Evolutionary conservation across 768 basidiomycete species (phyloP), one percentile per base, ranked within the genome.

Genomic region (Boletus subparvulus): DNA sequence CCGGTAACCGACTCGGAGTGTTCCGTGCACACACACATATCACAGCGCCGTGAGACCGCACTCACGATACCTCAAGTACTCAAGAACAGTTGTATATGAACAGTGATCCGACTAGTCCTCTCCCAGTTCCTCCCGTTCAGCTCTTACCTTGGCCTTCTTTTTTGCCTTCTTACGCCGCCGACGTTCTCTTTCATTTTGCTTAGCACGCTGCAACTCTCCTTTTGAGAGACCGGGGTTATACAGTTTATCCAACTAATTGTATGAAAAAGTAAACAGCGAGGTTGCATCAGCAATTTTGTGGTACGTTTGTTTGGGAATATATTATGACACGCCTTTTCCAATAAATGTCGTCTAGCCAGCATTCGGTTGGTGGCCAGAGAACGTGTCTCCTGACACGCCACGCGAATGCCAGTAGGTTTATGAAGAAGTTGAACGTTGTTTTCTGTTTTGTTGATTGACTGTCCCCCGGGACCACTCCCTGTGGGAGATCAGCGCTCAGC

Each of bases 391-490:
- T 98, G 94, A 67, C 92, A 94, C 4, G 83, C 77, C 14, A 96
- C 89, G 39, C 94, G 85, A 49, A 95, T 79, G 6, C 93, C 91
- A 19, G 91, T 92, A 3, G 94, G 94, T 62, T 85, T 88, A 69
- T 98, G 94, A 40, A 92, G 74, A 30, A 98, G 78, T 67, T 94
- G 92, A 28, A 96, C 94, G 67, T 92, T 90, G 73, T 94, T 86
- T 77, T 88, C 83, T 57, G 92, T 93, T 77, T 97, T 98, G 78
- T 98, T 96, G 69, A 96, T 87, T 28, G 92, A 94, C 78, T 98
- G 94, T n/a, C 94, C 94, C 30, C 94, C 94, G 59, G 94, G 93
- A 17, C 93, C 94, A 67, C 90, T 87, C 44, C 92, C 92, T 94
- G 66, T 28, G 47, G 2, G 11, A 33, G 47, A 54, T 68, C 30